Evolutionary conservation across 768 basidiomycete genomes (phyloP).

Genomic region (Macrolepiota albuminosa): DNA sequence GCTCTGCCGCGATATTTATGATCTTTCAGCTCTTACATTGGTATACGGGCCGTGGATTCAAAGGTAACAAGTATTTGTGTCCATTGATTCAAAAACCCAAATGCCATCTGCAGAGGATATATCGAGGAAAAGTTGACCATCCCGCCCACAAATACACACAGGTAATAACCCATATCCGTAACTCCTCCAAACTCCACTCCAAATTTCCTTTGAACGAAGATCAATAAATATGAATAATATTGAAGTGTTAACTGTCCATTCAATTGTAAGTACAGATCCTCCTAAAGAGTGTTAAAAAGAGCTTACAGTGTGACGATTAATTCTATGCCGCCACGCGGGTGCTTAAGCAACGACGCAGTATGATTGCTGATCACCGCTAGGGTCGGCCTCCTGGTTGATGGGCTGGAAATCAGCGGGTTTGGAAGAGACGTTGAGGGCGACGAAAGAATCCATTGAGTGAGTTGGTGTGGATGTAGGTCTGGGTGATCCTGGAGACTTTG

Average conservation of each 20-base stretch:
- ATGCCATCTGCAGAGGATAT: not conserved
- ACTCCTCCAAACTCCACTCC: not conserved
- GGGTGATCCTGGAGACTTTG: not conserved
- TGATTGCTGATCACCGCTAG: too few species aligned
- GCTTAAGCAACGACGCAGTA: not conserved
- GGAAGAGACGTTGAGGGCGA: not conserved
- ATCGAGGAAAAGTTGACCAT: not conserved
- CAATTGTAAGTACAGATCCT: not conserved
- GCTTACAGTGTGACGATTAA: not conserved
- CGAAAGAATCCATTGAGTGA: constrained; percentile 2
- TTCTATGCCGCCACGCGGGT: not conserved
- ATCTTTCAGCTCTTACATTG: too few species aligned
- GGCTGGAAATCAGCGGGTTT: not conserved
- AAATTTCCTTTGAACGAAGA: not conserved
- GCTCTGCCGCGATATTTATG: too few species aligned
- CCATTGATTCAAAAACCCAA: not conserved
- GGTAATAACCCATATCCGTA: not conserved
- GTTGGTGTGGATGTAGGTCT: not conserved
- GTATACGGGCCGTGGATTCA: too few species aligned
- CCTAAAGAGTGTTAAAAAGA: not conserved
- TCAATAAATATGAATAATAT: not conserved
- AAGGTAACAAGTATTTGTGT: too few species aligned
- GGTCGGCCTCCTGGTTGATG: not conserved
- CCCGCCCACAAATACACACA: not conserved
- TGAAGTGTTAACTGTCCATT: not conserved